Conservation (phyloP, 2,329 filamentous ascomycete species). For the Rutstroemia sp. region DNA sequence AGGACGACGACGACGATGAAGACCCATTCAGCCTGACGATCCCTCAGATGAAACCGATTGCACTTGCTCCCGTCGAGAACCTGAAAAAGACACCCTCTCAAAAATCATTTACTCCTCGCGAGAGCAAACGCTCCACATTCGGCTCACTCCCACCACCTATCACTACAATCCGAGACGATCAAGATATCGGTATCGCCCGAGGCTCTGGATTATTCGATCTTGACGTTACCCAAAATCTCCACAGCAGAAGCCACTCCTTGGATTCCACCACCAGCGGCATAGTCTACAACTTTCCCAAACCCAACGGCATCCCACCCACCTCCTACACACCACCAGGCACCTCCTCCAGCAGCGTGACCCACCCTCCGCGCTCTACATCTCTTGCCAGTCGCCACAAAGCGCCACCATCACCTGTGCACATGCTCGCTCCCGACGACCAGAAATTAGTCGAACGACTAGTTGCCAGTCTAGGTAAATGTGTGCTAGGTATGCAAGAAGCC, state of each 20-base stretch:
- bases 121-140: slow-evolving; percentile 25
- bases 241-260: slow-evolving; percentile 32
- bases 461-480: slow-evolving; percentile 51
- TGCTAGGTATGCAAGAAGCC: slow-evolving; percentile 49
- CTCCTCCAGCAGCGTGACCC: not conserved
- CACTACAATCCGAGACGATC: slow-evolving; percentile 6
- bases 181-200: slow-evolving; percentile 11
- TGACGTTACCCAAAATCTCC: slow-evolving; percentile 44
- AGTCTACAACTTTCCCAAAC: slow-evolving; percentile 52
- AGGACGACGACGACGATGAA: slow-evolving; percentile 28
- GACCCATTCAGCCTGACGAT: slow-evolving; percentile 14
- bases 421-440: slow-evolving; percentile 44
- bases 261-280: slow-evolving; percentile 43
- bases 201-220: slow-evolving; percentile 14
- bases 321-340: slow-evolving; percentile 4
- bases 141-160: slow-evolving; percentile 15
- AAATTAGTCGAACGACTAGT: slow-evolving; percentile 52
- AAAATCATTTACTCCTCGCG: slow-evolving; percentile 12
- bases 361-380: slow-evolving; percentile 3
- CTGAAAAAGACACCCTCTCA: not conserved
- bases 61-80: too few species aligned
- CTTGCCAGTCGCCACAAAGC: slow-evolving; percentile 14
- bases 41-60: not conserved
- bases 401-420: slow-evolving; percentile 24
- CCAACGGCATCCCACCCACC: slow-evolving; percentile 27